Evolutionary conservation across 2,329 filamentous ascomycete genomes (phyloP), one percentile per base, ranked within the genome.

Genomic region (Scedosporium minutisporum): DNA sequence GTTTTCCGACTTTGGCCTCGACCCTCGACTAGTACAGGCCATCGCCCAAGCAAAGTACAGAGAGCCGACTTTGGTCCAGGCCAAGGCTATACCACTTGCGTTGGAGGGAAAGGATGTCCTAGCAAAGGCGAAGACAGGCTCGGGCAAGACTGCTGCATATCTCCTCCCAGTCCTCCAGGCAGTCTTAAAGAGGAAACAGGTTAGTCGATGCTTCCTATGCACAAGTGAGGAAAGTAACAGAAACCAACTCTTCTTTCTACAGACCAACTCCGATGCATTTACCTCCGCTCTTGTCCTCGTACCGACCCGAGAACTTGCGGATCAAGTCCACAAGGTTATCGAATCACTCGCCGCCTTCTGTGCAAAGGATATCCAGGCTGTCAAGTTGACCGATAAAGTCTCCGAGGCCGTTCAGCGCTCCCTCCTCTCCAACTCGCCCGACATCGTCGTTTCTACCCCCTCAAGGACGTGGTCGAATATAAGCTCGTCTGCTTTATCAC

Each of bases 71-170:
- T 82, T 88, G 12, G 90, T 97, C 1, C 95, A 99, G 75, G 83
- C 86, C 51, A 88, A 89, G 74, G 90, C 91, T 1, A 96, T 99
- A 65, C 95, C 95, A 1, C 77, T 97, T 44, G 91, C 91, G 23
- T 80, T 97, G 18, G 86, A 92, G 66, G 93, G 95, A 12, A 88
- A 91, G 70, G 92, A 97, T 80, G 87, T 99, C 58, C 80, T 97
- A 46, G 93, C 92, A 62, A 92, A 93, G 71, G 91, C 93, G 44
- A 96, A 93, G 75, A 97, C 95, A 4, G 95, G 95, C 12, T 96
- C 93, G 3, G 95, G 95, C 68, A 99, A 99, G 81, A 99, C 95
- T 10, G 91, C 91, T n/a, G 93, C 95, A 59, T 97, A 97, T 72
- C 79, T 96, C 6, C 81, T 99, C 51, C 95, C 95, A 1, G 82